Percentiles rank a stretch among this genome's conserved stretches.
phyloP scores from a whole-genome alignment of 2,329 filamentous ascomycete species.

The Nakataea oryzae region DNA sequence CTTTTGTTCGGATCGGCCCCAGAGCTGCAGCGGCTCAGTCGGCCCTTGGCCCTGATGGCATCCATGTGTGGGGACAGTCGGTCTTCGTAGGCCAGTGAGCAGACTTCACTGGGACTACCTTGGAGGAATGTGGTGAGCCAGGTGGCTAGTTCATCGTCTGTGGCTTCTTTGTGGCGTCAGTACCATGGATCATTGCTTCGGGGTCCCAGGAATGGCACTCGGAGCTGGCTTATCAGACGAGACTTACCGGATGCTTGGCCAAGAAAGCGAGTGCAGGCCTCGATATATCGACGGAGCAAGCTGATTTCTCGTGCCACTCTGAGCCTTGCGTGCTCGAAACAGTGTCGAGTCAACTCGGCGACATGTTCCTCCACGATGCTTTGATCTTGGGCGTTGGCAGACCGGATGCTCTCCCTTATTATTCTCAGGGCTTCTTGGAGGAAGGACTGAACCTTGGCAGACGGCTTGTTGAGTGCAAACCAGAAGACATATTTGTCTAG shows the following conservation, averaged over 20 bases:
- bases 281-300: background rate
- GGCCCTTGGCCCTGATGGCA: background rate
- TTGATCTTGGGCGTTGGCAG: background rate
- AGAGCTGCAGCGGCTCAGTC: background rate
- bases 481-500: constrained; percentile 25
- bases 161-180: background rate
- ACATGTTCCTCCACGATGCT: background rate
- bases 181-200: background rate
- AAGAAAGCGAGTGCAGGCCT: background rate
- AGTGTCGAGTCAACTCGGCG: background rate
- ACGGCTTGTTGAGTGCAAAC: constrained; percentile 27
- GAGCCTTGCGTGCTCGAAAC: background rate
- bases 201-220: too few relatives aligned
- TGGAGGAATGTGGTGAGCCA: background rate
- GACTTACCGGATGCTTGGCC: background rate
- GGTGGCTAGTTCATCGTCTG: background rate
- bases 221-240: background rate
- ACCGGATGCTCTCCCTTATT: background rate
- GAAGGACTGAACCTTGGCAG: constrained; percentile 16
- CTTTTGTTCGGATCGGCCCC: background rate
- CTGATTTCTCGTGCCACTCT: background rate
- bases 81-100: background rate
- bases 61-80: background rate
- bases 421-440: constrained; percentile 15
- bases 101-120: background rate